These are phyloP conservation scores for Fusarium sp. DNA, from an alignment of 2,329 filamentous ascomycete genomes.

Conservation along the genomic window DNA sequence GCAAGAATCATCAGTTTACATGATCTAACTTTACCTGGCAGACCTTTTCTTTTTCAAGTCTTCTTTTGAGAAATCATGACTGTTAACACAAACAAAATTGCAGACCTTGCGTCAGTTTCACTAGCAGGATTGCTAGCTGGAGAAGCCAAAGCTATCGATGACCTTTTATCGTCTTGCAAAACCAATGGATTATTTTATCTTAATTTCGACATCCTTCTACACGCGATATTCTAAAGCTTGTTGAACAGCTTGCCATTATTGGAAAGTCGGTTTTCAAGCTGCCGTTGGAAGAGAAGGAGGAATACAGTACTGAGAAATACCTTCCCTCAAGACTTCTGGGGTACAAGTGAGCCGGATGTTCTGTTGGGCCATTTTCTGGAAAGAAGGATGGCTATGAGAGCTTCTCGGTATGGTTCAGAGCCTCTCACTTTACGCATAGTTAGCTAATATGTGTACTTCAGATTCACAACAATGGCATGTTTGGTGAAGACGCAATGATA, in stretches of 20 bases:
- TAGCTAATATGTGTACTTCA: not conserved
- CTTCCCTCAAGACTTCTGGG: not conserved
- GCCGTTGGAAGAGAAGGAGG: not conserved
- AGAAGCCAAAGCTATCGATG: not conserved
- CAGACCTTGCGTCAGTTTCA: not conserved
- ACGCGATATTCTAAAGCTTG: not conserved
- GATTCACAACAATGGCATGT: constrained; percentile 4
- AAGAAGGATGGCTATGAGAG: constrained; percentile 20
- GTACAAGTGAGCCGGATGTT: constrained; percentile 16
- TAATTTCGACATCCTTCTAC: not conserved
- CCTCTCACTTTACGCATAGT: too few species aligned
- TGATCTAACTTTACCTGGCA: not conserved
- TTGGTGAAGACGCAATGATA: not conserved
- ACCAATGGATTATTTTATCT: not conserved
- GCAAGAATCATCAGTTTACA: not conserved
- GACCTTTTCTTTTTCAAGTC: too few species aligned
- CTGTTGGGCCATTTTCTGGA: constrained; percentile 9
- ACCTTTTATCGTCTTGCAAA: not conserved
- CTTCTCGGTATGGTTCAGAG: not conserved
- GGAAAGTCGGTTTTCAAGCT: not conserved
- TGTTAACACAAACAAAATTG: not conserved
- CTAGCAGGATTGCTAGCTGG: not conserved
- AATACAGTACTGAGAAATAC: constrained; percentile 4
- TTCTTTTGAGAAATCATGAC: not conserved
- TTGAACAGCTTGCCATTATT: not conserved